A percentile compares a stretch with the other conserved stretches of the same genome.
These are phyloP conservation scores for Jaapia argillacea DNA, from an alignment of 768 basidiomycete genomes.

Conservation along the genomic window DNA sequence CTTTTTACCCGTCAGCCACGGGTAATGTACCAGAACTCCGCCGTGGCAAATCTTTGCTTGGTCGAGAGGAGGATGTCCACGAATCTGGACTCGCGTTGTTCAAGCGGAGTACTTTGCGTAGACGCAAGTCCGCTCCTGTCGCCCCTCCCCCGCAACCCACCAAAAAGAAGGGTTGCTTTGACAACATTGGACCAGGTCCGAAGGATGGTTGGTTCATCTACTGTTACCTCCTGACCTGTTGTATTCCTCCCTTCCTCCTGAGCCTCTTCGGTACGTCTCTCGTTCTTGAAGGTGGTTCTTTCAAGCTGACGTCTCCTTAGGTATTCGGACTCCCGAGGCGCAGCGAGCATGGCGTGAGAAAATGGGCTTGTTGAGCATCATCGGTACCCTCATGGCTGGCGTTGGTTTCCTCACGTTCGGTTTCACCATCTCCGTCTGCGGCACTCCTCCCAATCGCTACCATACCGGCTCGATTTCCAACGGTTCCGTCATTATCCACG, in stretches of 20 bases:
- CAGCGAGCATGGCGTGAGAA: conserved; percentile 99
- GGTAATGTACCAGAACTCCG: conserved; percentile 64
- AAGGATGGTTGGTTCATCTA: conserved; percentile 95
- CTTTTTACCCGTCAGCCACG: conserved; percentile 43
- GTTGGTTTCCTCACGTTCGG: conserved; percentile 99
- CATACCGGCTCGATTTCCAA: conserved; percentile 69
- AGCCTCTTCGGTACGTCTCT: conserved; percentile 60
- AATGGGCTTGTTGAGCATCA: conserved; percentile 83
- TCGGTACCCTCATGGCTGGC: conserved; percentile 74
- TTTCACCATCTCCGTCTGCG: conserved; percentile 91
- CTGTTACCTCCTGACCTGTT: conserved; percentile 76
- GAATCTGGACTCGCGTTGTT: conserved; percentile 92
- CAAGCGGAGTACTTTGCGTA: conserved; percentile 74
- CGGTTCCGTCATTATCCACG: conserved; percentile 86
- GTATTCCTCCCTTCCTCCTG: conserved; percentile 73
- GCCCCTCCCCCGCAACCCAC: conserved; percentile 22
- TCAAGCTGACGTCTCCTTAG: conserved; percentile 26
- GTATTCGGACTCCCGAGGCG: conserved; percentile 83
- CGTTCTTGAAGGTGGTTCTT: conserved; percentile 1
- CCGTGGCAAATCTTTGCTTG: conserved; percentile 85
- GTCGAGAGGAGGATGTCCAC: conserved; percentile 80
- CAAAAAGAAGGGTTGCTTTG: conserved; percentile 46
- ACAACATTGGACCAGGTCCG: conserved; percentile 76
- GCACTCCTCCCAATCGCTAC: conserved; percentile 74
- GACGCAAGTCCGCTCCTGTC: conserved; percentile 38